Base-by-base conservation (phyloP, 352 stramenopile species). In the Globisporangium heterothallicum region DNA sequence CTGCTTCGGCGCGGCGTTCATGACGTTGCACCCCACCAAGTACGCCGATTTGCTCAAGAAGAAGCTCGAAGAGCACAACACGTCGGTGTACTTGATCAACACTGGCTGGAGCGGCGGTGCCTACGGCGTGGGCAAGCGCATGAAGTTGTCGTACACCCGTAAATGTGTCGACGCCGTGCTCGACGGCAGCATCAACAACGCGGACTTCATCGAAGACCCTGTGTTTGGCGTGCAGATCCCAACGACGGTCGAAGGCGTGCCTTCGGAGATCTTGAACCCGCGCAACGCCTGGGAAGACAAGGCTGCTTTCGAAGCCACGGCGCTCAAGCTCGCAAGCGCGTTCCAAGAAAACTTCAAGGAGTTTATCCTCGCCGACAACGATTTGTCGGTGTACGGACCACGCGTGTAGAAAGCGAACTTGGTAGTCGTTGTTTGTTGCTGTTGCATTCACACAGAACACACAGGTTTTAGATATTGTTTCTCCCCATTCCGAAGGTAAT, bases 61-160 rank as follows among this genome's bases (percentile, higher is more conserved):
- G 63, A 80, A 80, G 66, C 66, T 80, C 18, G 43, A 76, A 44
- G 47, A 69, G 30, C 70, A 80, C 60, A 60, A 66, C 45, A 80
- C 66, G 42, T 47, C 70, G 26, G 70, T 77, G 22, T 80, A 66
- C 59, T 52, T 80, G 19, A 90, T 98, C 58, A 98, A 98, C 80
- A 98, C 88, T 34, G 95, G 95, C 63, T 98, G 95, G 94, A 92
- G 84, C 38, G 95, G 95, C 47, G 95, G 96, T 52, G 79, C 89
- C 51, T 98, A 98, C 68, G 94, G 94, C 52, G 89, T 97, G 36
- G 96, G 96, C 56, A 86, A 98, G 68, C 91, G 97, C 70, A 99
- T 99, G 95, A 96, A 88, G 56, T 97, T 99, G 59, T 61, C 72
- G 65, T 82, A 68, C 63, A 88, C 78, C 59, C 75, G 78, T 49